Conservation (phyloP, 2,329 filamentous ascomycete genomes). For the Hypoxylon sp. region DNA sequence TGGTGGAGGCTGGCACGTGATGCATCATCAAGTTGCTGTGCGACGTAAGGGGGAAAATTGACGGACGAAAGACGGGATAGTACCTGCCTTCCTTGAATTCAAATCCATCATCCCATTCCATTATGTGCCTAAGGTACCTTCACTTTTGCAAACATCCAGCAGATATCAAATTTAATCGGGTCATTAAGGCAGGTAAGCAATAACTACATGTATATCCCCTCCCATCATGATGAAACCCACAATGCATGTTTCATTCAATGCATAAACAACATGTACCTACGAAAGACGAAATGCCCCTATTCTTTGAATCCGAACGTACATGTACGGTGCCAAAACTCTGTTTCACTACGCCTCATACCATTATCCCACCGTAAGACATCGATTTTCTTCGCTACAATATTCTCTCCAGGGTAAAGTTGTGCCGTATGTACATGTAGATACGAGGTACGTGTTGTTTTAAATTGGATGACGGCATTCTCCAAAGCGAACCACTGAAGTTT, state of each 20-base stretch:
- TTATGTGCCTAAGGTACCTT: background rate
- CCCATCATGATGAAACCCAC: background rate
- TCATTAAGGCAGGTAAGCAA: background rate
- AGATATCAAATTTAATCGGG: slow-evolving; percentile 1
- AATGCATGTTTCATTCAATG: background rate
- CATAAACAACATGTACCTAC: background rate
- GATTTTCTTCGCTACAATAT: background rate
- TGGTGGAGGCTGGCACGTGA: slow-evolving; percentile 37
- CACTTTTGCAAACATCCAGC: slow-evolving; percentile 8
- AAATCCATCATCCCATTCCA: slow-evolving; percentile 10
- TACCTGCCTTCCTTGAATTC: background rate
- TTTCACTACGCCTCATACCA: slow-evolving; percentile 7
- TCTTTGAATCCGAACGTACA: background rate
- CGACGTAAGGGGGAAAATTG: slow-evolving; percentile 27
- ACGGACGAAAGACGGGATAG: slow-evolving; percentile 6
- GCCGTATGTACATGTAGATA: background rate
- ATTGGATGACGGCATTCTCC: background rate
- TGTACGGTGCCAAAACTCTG: slow-evolving; percentile 1
- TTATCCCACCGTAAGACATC: slow-evolving; percentile 1
- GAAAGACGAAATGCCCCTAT: slow-evolving; percentile 1
- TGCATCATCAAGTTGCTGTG: slow-evolving; percentile 9
- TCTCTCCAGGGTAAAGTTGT: background rate
- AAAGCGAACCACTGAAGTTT: slow-evolving; percentile 1
- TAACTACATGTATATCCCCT: background rate
- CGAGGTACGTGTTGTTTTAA: background rate